phyloP scores from a whole-genome alignment of 495 filamentous ascomycete genomes.

The Daldinia decipiens region DNA sequence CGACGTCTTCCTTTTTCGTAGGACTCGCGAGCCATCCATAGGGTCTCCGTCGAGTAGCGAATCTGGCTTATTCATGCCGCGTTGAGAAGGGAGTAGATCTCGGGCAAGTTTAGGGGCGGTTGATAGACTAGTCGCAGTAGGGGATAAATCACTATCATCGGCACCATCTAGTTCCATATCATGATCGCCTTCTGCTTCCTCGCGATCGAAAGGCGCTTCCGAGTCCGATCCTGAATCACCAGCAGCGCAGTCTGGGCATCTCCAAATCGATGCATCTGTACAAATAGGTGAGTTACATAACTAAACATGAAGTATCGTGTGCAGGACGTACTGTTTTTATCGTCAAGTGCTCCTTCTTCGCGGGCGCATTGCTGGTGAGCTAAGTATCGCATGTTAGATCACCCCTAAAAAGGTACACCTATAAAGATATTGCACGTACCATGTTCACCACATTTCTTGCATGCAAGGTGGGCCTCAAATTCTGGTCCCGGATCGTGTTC shows the following conservation, averaged over 20 bases:
- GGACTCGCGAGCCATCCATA: constrained; percentile 83
- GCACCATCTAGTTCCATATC: constrained; percentile 45
- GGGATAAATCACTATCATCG: constrained; percentile 49
- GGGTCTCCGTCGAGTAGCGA: constrained; percentile 84
- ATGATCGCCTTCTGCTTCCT: constrained; percentile 50
- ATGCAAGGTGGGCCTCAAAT: constrained; percentile 86
- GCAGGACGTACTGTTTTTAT: constrained; percentile 47
- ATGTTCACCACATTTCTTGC: constrained; percentile 84
- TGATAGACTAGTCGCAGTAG: constrained; percentile 53
- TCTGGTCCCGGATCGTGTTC: constrained; percentile 87
- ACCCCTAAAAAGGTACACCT: constrained; percentile 42
- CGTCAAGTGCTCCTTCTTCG: constrained; percentile 73
- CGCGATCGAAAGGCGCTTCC: constrained; percentile 49
- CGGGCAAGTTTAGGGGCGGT: constrained; percentile 68
- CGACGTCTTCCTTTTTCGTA: constrained; percentile 85
- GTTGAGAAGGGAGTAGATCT: constrained; percentile 79
- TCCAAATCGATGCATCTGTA: constrained; percentile 74
- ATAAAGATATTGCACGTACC: constrained; percentile 67
- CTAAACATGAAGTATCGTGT: constrained; percentile 26
- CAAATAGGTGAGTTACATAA: constrained; percentile 23
- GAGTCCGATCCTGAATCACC: constrained; percentile 69
- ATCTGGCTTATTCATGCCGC: constrained; percentile 74
- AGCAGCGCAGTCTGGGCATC: constrained; percentile 78
- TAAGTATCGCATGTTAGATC: constrained; percentile 59
- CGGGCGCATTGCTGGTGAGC: constrained; percentile 96